phyloP scores from a whole-genome alignment of 371 early-diverging fungal genomes.

The Coemansia sp. region DNA sequence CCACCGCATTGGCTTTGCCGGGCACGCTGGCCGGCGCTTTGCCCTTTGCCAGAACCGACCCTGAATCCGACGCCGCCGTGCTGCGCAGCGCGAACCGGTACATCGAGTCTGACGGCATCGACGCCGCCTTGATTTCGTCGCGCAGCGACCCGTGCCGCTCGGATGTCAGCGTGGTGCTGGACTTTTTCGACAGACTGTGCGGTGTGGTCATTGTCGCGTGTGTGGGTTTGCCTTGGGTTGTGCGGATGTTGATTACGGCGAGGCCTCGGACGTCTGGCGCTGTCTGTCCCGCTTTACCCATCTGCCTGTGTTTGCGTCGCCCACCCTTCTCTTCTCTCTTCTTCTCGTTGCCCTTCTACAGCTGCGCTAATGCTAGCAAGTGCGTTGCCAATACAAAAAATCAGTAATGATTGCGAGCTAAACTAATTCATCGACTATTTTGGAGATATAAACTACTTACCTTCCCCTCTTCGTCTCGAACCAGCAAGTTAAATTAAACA shows the following conservation, averaged over 20 bases:
- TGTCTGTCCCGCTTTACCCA: background rate
- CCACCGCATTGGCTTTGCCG: background rate
- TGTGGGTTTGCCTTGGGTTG: slow-evolving; percentile 2
- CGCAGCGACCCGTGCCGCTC: background rate
- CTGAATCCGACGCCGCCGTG: background rate
- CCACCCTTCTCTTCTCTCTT: no score
- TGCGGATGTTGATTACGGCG: slow-evolving; percentile 3
- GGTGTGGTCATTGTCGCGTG: background rate
- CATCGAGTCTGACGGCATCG: slow-evolving; percentile 12
- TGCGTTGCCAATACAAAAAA: no score
- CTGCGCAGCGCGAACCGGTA: slow-evolving; percentile 11
- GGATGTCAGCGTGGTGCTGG: slow-evolving; percentile 17
- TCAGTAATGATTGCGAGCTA: no score
- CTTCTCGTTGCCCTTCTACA: no score
- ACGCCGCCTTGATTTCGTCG: background rate
- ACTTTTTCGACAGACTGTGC: slow-evolving; percentile 9
- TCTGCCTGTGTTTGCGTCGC: background rate
- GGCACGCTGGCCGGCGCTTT: background rate
- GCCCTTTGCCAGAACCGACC: background rate
- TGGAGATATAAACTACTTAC: no score
- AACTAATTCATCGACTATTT: no score
- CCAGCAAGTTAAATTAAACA: no score
- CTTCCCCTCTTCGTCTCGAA: no score
- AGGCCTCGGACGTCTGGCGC: background rate
- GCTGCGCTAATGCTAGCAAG: no score